Evolutionary conservation across 805 yeast species (phyloP), one percentile per base, ranked within the genome.

Genomic region (Komagataella kurtzmanii): DNA sequence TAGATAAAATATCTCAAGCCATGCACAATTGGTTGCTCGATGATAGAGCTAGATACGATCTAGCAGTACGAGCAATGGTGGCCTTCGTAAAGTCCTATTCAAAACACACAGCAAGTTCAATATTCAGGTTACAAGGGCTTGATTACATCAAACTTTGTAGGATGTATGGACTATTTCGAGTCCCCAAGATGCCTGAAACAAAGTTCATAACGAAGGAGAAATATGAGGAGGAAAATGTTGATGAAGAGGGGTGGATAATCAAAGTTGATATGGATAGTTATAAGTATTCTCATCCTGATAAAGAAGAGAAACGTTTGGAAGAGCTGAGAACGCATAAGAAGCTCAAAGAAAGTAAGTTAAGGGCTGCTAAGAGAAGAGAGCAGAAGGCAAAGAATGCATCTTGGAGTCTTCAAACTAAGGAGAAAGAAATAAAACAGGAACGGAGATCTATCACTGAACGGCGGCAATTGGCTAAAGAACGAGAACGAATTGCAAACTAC

Each of bases 121-220:
- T 93, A 17, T 93, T 93, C 70, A 72, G 98, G 55, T 58, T 87
- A 21, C 76, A 76, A 50, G 66, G 79, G 6, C 66, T 93, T 52
- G 95, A 91, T 62, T 85, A 85, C 58, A 62, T 81, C 23, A 85
- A 83, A 0, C 56, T 85, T 6, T 96, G 93, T 1, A 75, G 72
- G 56, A 73, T 86, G 70, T 89, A 85, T 64, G 96, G 97, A 1
- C 65, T 93, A 2, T 66, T 87, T 46, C 74, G 97, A 57, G 67
- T 91, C 53, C 99, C 99, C 7, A 80, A 82, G 58, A 93, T 95
- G 98, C 99, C 99, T 0, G 99, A 93, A 62, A 75, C 82, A 19
- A 71, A 69, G 51, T 71, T 75, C 57, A 69, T 81, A 2, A 61
- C 72, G 30, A 61, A 67, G 44, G 77, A 73, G 2, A 57, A 65